Base-by-base conservation (phyloP, 2,329 filamentous ascomycete species). In the Penicillium sp. region DNA sequence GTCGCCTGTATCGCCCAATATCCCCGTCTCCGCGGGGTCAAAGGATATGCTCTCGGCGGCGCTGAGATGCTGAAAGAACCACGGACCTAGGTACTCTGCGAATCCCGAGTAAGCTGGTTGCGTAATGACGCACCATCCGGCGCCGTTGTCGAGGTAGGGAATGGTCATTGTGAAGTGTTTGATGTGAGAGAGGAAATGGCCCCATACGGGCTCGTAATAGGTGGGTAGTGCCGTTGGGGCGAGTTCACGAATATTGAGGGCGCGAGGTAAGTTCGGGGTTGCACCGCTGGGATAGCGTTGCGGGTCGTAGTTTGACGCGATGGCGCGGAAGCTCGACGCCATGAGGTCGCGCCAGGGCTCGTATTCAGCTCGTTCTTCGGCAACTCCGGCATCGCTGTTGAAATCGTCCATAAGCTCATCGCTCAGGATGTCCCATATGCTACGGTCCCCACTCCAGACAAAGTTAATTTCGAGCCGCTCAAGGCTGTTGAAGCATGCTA, bases 41-140 rank as follows among this genome's bases (percentile, higher is more conserved):
- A 61, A 57, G 5, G 23, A 21, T 21, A 61, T 53, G 7, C 51
- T 38, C 19, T 53, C 35, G 9, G 57, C 46, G 5, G 54, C 17
- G 5, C 44, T 11, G 1, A 61, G 53, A 9, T 61, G 29, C 19
- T 61, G 2, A 7, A 57, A 44, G 48, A 61, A 53, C 3, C 54
- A 53, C 17, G 47, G 35, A 7, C 45, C 46, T 5, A 61, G 53
- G 15, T 52, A 31, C 31, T 57, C 53, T 3, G 59, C 17, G n/a
- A 61, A 48, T 3, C 21, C 54, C 9, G 30, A 9, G 48, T 52
- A 61, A 38, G 46, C 38, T 6, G 17, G 15, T 11, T 47, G 35
- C 15, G 29, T 57, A 30, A 53, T 49, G 23, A 61, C 23, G 8
- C 29, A 21, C 53, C 54, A 61, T 5, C 53, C 59, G 6, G 23